Base-by-base conservation (phyloP, 441 rosid species). In the Capsella rubella region DNA sequence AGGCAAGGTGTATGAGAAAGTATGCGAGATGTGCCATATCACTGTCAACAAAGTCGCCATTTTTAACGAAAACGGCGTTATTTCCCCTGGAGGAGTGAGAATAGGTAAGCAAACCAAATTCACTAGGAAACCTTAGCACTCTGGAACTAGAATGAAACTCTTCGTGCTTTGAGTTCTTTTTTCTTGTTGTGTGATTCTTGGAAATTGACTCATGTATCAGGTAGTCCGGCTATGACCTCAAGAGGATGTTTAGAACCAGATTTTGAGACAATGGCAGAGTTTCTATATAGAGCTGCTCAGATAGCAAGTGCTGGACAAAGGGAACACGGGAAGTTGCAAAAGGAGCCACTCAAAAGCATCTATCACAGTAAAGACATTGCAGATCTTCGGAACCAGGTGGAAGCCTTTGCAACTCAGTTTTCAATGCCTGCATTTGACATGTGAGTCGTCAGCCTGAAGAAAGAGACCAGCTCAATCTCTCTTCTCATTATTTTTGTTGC, bases 211-310 rank as follows among this genome's bases (percentile, higher is more conserved):
- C n/a, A 7, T 47, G 60, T 56, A 45, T 57, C 82, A 86, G 90
- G 93, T 27, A 86, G 87, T 69, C 88, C 90, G 49, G 90, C 90
- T 46, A 88, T 88, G 93, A 88, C 93, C 53, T 81, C 93, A 27
- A 82, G 93, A 66, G 90, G 93, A 37, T 88, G 93, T 73, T 70
- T 86, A 57, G 90, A 88, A 79, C 46, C 87, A 50, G 90, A 88
- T 81, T 88, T 88, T 14, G 87, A 88, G 80, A 79, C 63, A 29
- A 83, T 88, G 61, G 87, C 87, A 5, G 87, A 78, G 45, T 81
- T 84, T 78, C 90, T 88, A 29, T 78, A 82, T 37, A 86, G 76
- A 60, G 93, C 88, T 34, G 90, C 87, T 67, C 85, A 84, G 52
- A 86, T 88, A 31, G 78, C 90, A 45, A 74, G 78, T 60, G 74